Evolutionary conservation across 371 early-diverging fungal genomes (phyloP), one percentile per base, ranked within the genome.

Genomic region (Chytridiales sp.): DNA sequence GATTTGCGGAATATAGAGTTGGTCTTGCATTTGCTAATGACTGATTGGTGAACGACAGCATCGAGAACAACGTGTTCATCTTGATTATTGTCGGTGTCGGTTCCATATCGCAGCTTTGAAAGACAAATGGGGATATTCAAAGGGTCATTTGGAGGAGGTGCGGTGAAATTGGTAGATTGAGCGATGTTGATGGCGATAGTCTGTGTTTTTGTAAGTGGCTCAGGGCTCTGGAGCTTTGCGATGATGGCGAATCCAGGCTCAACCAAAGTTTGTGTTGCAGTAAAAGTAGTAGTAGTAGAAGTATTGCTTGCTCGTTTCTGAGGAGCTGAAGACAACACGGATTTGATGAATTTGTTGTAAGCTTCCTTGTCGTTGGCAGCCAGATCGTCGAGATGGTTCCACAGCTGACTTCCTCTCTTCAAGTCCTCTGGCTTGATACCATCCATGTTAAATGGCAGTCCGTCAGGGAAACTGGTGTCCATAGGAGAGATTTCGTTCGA

Each of bases 91-190:
- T n/a, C n/a, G n/a, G n/a, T n/a, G n/a, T n/a, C n/a, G n/a, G n/a
- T n/a, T n/a, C n/a, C n/a, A n/a, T n/a, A n/a, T n/a, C 59, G 32
- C 44, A 59, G 32, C 40, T 59, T 50, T 5, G 50, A 49, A 15
- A 59, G 5, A 29, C 50, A 59, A 4, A 59, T 24, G 6, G 59
- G 59, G 29, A 59, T 59, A 49, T 59, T 59, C 3, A 49, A 22
- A 3, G 59, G 59, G 47, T 59, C 59, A 29, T 59, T 22, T 31
- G 32, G 27, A 6, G 59, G 59, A 24, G 59, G 59, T 8, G 59
- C 35, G 2, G 47, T 21, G 21, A 59, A 34, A 29, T 29, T 26
- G n/a, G 17, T 31, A 13, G 59, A 48, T 6, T n/a, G 31, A 3
- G 59, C 59, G 39, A 59, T 2, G 39, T 59, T 59, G 21, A 59